Evolutionary conservation across 768 basidiomycete genomes (phyloP), one percentile per base, ranked within the genome.

Genomic region (Tricholoma hemisulphureum): DNA sequence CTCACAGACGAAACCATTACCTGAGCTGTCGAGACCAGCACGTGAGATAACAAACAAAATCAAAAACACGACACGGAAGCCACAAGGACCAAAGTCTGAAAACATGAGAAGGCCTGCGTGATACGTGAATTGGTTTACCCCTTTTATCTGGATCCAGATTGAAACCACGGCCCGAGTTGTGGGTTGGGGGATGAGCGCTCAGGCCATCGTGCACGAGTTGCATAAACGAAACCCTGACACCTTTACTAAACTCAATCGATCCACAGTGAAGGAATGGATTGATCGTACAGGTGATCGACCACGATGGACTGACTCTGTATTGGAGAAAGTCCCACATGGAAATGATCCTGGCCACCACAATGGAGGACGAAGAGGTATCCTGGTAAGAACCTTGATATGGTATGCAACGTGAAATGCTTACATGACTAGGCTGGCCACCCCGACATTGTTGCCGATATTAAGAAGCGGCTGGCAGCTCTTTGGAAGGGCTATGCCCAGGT

Each of bases 201-300:
- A 13, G 18, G 28, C 18, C 24, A 68, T 67, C 53, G 65, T 59
- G 4, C 56, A 58, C 3, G 32, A 53, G 11, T 55, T 65, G 9
- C 58, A 69, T 43, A 46, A 45, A 9, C 41, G 31, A n/a, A 45
- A 64, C 48, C 54, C 61, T 5, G 50, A 46, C 11, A 51, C 50
- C 8, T 70, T 67, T 50, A 37, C 24, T 1, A 41, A 45, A 11
- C 53, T 70, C 35, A 66, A 35, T 28, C 57, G 48, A 4, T 65
- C 41, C 4, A 69, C 62, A 2, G 58, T 70, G 16, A 60, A 65
- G 5, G 58, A 50, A 8, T 71, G 69, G 68, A 67, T 71, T 56
- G 68, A 68, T 41, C 58, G 53, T 16, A 55, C 59, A 8, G 61
- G 61, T 29, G 48, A 46, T 7, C 53, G 48, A 31, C 63, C 64